Evolutionary conservation across 345 rosid species (phyloP), one percentile per base, ranked within the genome.

Genomic region (Eucalyptus sp.): DNA sequence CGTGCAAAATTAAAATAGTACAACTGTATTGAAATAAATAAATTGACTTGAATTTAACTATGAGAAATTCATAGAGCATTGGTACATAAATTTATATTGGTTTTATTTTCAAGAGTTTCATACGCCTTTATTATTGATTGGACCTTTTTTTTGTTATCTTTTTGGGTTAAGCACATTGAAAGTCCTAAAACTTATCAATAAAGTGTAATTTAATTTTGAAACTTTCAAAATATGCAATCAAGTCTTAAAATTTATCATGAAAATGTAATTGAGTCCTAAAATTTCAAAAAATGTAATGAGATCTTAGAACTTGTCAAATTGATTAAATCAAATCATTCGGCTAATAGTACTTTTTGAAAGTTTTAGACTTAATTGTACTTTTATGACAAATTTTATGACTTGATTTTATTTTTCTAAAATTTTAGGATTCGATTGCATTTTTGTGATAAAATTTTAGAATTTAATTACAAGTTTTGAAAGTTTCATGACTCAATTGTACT

Each of bases 401-500:
- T 52, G 4, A 18, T 52, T 52, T 1, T 0, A 20, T 2, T 20
- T 52, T 52, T 52, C 0, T 0, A 52, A 52, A 52, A 7, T 7
- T 52, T 52, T 20, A 52, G 10, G 0, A 52, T 0, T 52, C 0
- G 0, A 52, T 52, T 52, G 2, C 25, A 7, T 52, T 52, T 52
- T 52, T 0, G 10, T 52, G 0, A 8, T 20, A 3, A 52, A 0
- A 20, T 52, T 52, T 7, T 52, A 52, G 2, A 52, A 52, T 52
- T 52, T 52, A 52, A 52, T 52, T 52, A 2, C 1, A 20, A 52
- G 3, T 52, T 52, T 3, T 52, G 2, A 52, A 52, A 8, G 1
- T 52, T 52, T 52, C 0, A 18, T 0, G 0, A 2, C 2, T 52
- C 20, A 20, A 52, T 52, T 20, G 2, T 20, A 52, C 1, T 52